Evolutionary conservation across 2,329 filamentous ascomycete species (phyloP).

Genomic region (Aspergillus melleus): DNA sequence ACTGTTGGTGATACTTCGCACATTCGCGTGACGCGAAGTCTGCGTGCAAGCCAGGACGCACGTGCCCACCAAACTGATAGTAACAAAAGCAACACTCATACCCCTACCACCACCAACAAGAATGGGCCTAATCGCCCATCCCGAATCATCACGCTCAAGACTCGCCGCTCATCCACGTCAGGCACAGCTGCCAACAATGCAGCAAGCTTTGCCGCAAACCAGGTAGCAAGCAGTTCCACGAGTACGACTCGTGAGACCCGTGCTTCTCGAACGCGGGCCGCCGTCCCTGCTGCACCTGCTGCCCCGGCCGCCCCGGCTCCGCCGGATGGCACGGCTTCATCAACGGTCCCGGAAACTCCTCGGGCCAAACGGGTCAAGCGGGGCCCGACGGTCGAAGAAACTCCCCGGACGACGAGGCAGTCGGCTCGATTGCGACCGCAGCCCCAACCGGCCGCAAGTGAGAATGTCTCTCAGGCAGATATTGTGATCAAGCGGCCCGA

Average conservation of each 20-base stretch:
- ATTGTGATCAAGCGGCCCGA: slow-evolving; percentile 12
- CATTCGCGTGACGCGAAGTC: slow-evolving; percentile 24
- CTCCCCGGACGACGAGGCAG: slow-evolving; percentile 34
- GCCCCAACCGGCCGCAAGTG: slow-evolving; percentile 17
- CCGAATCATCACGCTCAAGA: slow-evolving; percentile 25
- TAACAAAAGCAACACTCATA: slow-evolving; percentile 13
- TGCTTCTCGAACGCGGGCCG: slow-evolving; percentile 22
- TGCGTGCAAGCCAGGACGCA: slow-evolving; percentile 24
- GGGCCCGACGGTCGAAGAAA: slow-evolving; percentile 29
- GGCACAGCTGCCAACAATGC: slow-evolving; percentile 11
- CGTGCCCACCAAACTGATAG: slow-evolving; percentile 21
- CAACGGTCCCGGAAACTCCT: slow-evolving; percentile 29
- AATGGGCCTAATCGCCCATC: slow-evolving; percentile 18
- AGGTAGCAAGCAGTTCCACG: background rate
- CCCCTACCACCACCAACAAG: slow-evolving; percentile 4
- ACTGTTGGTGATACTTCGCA: slow-evolving; percentile 14
- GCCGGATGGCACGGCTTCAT: slow-evolving; percentile 16
- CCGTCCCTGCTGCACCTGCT: slow-evolving; percentile 1
- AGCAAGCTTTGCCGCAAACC: slow-evolving; percentile 2
- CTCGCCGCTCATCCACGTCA: slow-evolving; percentile 14
- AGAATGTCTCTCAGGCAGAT: slow-evolving; percentile 16
- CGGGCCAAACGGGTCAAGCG: slow-evolving; percentile 35
- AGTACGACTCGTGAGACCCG: slow-evolving; percentile 24
- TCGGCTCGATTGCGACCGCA: slow-evolving; percentile 34
- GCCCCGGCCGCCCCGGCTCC: slow-evolving; percentile 4